Evolutionary conservation across 306 rosid species (phyloP).

Genomic region (Erythrophleum fordii): DNA sequence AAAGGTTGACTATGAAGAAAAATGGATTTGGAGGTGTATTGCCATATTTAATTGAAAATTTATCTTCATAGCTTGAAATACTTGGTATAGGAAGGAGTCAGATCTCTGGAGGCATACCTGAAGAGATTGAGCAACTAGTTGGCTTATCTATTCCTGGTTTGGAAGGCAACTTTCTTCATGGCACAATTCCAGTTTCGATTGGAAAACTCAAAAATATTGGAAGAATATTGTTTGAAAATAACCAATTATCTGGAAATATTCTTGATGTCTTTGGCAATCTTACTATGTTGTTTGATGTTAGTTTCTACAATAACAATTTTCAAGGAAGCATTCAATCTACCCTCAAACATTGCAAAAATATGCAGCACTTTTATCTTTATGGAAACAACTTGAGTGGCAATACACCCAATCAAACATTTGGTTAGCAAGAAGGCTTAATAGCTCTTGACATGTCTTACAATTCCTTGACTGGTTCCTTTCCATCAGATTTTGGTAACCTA

Average conservation of each 20-base stretch:
- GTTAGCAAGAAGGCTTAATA: conserved; percentile 4
- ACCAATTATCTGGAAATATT: conserved; percentile 30
- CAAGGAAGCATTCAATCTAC: conserved; percentile 34
- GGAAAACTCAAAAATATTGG: conserved; percentile 36
- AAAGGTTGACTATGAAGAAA: fast-evolving
- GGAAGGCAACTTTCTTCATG: conserved; percentile 2
- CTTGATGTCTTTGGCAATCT: conserved; percentile 34
- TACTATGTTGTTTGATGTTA: conserved; percentile 15
- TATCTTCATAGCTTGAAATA: not conserved
- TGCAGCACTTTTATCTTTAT: not conserved
- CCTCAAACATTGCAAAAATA: not conserved
- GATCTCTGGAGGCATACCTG: conserved; percentile 41
- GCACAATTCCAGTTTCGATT: conserved; percentile 37
- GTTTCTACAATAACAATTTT: not conserved
- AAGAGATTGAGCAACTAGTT: conserved; percentile 25
- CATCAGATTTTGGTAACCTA: conserved; percentile 36
- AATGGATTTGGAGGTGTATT: conserved; percentile 38
- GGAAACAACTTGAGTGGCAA: conserved; percentile 24
- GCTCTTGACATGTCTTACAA: conserved; percentile 12
- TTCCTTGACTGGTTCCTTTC: conserved; percentile 38
- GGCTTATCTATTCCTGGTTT: not conserved
- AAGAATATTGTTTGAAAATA: not conserved
- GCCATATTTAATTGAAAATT: conserved; percentile 28
- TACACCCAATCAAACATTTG: conserved; percentile 28
- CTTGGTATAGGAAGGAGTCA: not conserved